Base-by-base conservation (phyloP, 1,284 basidiomycete genomes). In the Ustilago trichophora region DNA sequence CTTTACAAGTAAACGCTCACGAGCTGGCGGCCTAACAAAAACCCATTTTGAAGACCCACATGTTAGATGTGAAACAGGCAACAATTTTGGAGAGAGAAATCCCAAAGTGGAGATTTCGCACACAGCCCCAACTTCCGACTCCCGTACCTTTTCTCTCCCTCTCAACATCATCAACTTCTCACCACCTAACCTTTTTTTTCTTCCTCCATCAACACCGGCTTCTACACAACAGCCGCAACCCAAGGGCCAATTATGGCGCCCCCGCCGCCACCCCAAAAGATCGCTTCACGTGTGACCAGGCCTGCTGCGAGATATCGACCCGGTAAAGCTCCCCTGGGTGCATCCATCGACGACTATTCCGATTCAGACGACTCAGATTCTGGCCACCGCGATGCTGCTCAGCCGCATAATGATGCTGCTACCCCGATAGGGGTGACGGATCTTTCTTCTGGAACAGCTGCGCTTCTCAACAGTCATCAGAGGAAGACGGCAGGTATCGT, bases 301-400 rank as follows among this genome's bases (percentile, higher is more conserved):
- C 69, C 80, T 9, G 80, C 62, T 2, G 66, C 76, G 5, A 59
- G 80, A 19, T 81, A 81, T 37, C 66, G 80, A 21, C 76, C 78
- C 0, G 80, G 80, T 32, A 76, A 80, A 57, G 75, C 73, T 15
- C 80, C 78, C 11, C 27, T 56, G 10, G 50, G 54, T 19, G 52
- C 60, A n/a, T 41, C 51, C 29, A 31, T 40, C 18, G 55, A 58
- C 41, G 59, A 63, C 53, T 44, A 33, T 34, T 52, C 54, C n/a
- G 51, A 64, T 47, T 55, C 70, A 18, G 72, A 72, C 47, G 37
- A 57, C 6, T 56, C 57, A 3, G 51, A 44, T 19, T 46, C 44
- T n/a, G 49, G 11, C 6, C 25, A 46, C 6, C 32, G 31, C 4
- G 26, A 27, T 21, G 19, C 37, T 15, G 29, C 40, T 19, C 27